Evolutionary conservation across 441 rosid genomes (phyloP), one percentile per base, ranked within the genome.

Genomic region (Populus hybrid): DNA sequence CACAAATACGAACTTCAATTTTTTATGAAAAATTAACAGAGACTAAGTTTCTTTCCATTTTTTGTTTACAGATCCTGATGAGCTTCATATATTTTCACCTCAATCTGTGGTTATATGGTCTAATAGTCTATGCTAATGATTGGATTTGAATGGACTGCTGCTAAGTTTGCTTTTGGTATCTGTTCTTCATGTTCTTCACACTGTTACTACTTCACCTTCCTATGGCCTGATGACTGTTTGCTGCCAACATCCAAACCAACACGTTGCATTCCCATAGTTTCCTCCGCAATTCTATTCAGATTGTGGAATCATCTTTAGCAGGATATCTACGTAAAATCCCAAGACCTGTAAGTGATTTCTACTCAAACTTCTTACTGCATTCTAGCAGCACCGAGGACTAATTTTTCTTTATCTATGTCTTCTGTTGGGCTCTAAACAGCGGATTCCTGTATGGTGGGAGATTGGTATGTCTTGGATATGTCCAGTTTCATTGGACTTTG

Each of bases 141-240:
- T 23, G 89, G 87, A 1, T 91, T 87, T 67, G 89, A 90, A 30
- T 85, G 92, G 89, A 87, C 82, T 2, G 85, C 83, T 9, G 81
- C 75, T 9, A 91, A 90, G 67, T 85, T 89, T n/a, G n/a, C 85
- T 86, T 91, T 9, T 90, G 95, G 95, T 91, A 87, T 76, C 67
- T 88, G 32, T 91, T 86, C 87, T 91, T 83, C 77, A 91, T 86
- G 89, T 88, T 75, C 78, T 85, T 85, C 81, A 87, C 92, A 11
- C 68, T 91, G 26, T 76, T 91, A 66, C n/a, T 87, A 89, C 82
- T 90, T 84, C 91, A 91, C 92, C 77, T 89, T 84, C n/a, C 83
- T 90, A 85, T n/a, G 92, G 89, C 9, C 86, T 90, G 91, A 89
- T 90, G 96, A 59, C 87, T 5, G 89, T n/a, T 90, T 28, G 90